A percentile compares a stretch with the other conserved stretches of the same genome.
These are phyloP conservation scores for Plasmodiophora brassicae DNA, from an alignment of 208 protist genomes.

Conservation along the genomic window DNA sequence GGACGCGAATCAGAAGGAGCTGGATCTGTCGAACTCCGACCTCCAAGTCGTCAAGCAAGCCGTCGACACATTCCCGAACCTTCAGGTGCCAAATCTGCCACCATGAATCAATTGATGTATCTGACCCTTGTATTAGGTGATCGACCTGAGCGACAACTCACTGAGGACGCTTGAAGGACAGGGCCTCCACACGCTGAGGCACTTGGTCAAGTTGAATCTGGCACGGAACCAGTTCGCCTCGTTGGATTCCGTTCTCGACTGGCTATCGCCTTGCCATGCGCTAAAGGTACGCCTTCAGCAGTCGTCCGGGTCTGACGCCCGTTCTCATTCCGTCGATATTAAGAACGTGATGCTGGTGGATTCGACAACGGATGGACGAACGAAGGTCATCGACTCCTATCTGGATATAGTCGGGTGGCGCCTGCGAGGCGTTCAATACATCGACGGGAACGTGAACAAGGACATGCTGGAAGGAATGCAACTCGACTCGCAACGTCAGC, in stretches of 20 bases:
- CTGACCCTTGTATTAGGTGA: no score
- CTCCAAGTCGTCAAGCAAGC: constrained; percentile 15
- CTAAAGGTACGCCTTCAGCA: neutral
- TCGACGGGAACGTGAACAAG: neutral
- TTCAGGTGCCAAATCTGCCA: neutral
- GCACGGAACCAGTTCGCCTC: neutral
- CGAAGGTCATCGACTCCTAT: neutral
- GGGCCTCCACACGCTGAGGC: neutral
- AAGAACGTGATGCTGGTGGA: neutral
- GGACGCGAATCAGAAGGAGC: neutral
- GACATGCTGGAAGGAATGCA: constrained; percentile 20
- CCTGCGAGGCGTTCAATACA: neutral
- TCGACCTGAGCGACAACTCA: constrained; percentile 16
- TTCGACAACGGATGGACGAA: neutral
- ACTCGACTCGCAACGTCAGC: neutral
- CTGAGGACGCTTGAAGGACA: neutral
- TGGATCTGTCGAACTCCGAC: constrained; percentile 18
- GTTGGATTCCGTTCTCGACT: neutral
- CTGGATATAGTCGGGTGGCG: neutral
- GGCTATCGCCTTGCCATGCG: neutral
- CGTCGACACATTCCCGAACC: neutral
- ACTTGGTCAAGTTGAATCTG: neutral
- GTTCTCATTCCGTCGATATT: neutral
- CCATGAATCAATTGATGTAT: neutral
- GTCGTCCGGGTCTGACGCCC: neutral